Evolutionary conservation across 495 filamentous ascomycete species (phyloP).

Genomic region (Penicillium simplicissimum): DNA sequence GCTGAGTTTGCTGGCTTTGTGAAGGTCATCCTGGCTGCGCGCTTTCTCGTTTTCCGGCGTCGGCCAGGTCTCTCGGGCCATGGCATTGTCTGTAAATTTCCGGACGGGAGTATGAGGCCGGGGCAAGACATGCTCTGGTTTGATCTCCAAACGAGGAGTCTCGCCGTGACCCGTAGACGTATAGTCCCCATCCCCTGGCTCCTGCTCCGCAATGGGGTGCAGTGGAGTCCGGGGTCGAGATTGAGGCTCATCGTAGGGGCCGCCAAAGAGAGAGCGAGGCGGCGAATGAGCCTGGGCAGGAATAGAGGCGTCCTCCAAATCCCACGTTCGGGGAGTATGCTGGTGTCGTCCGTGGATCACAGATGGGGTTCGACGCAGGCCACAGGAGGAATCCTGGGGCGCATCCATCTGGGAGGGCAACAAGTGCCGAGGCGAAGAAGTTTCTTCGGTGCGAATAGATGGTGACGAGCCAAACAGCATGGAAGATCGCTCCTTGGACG

Average conservation of each 20-base stretch:
- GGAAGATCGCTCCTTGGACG: constrained; percentile 55
- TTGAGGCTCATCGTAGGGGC: constrained; percentile 23
- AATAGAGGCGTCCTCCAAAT: constrained; percentile 32
- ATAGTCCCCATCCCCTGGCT: constrained; percentile 27
- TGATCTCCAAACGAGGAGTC: constrained; percentile 46
- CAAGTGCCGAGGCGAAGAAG: constrained; percentile 18
- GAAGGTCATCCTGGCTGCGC: constrained; percentile 30
- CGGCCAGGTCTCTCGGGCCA: constrained; percentile 53
- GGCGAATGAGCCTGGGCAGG: constrained; percentile 26
- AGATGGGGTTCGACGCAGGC: constrained; percentile 39
- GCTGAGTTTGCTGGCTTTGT: constrained; percentile 44
- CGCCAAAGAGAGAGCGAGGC: constrained; percentile 32
- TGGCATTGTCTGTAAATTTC: constrained; percentile 54
- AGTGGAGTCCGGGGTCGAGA: constrained; percentile 45
- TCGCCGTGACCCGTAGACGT: constrained; percentile 29
- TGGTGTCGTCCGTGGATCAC: constrained; percentile 40
- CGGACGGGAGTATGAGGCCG: constrained; percentile 42
- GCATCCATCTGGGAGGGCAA: constrained; percentile 23
- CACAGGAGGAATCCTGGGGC: constrained; percentile 25
- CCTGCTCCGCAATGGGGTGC: constrained; percentile 42
- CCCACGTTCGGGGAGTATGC: constrained; percentile 34
- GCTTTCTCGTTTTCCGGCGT: constrained; percentile 42
- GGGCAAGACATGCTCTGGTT: constrained; percentile 44
- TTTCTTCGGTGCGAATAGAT: constrained; percentile 33
- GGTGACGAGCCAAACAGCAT: constrained; percentile 56